Percentiles rank a stretch among this genome's conserved stretches.
These are phyloP conservation scores for Hymenoscyphus albidus DNA, from an alignment of 2,329 filamentous ascomycete genomes.

Conservation along the genomic window DNA sequence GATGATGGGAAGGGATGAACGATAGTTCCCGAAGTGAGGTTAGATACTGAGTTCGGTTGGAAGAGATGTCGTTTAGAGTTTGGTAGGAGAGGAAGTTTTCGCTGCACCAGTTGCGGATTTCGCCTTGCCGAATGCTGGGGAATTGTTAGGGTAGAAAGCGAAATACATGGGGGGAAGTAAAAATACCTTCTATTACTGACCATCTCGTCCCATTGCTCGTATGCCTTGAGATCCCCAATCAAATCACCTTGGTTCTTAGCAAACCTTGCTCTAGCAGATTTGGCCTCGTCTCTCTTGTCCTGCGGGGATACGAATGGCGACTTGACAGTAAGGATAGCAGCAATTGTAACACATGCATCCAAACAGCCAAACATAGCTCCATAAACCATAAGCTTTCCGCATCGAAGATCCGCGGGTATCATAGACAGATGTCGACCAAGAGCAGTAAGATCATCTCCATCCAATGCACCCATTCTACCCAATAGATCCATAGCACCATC, in stretches of 20 bases:
- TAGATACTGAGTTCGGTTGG: conserved; percentile 81
- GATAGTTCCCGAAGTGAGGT: conserved; percentile 81
- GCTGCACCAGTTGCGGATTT: conserved; percentile 73
- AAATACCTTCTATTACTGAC: conserved; percentile 48
- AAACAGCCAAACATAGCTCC: conserved; percentile 91
- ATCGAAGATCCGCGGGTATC: conserved; percentile 89
- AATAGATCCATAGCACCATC: conserved; percentile 79
- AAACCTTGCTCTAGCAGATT: conserved; percentile 71
- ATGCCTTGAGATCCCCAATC: conserved; percentile 80
- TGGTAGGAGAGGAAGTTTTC: conserved; percentile 80
- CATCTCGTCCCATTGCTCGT: conserved; percentile 74
- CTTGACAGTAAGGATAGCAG: conserved; percentile 84
- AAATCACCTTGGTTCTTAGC: conserved; percentile 78
- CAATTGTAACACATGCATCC: conserved; percentile 82
- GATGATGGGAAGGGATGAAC: conserved; percentile 53
- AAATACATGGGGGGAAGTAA: neutral
- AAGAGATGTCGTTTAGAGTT: conserved; percentile 82
- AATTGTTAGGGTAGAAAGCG: conserved; percentile 15
- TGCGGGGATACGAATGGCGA: conserved; percentile 83
- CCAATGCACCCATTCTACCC: conserved; percentile 80
- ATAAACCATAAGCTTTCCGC: conserved; percentile 92
- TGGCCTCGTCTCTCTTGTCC: conserved; percentile 77
- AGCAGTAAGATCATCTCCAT: conserved; percentile 81
- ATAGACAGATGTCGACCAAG: conserved; percentile 90
- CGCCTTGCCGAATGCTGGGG: conserved; percentile 48